Base-by-base conservation (phyloP, 75 land plant species). In the Cryptomeria japonica region DNA sequence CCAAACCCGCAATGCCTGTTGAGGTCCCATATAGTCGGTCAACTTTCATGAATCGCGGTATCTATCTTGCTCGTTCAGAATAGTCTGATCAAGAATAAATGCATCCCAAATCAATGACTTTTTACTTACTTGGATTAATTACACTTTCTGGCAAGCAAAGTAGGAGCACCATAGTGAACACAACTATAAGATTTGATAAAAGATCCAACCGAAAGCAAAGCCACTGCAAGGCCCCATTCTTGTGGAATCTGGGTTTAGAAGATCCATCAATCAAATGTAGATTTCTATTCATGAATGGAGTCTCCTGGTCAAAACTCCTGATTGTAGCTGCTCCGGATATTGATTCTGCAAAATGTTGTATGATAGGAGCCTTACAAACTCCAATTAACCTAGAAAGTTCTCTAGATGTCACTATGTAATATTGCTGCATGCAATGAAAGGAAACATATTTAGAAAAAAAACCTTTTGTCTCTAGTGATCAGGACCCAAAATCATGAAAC, bases 151-250 rank as follows among this genome's bases (percentile, higher is more conserved):
- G 99, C 37, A 97, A 28, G 72, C 91, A 89, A n/a, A 95, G 77
- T 39, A 97, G 84, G 80, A 97, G 87, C 15, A 93, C 49, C 90
- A 97, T 91, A 53, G 95, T 92, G 51, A 92, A 91, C 8, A 95
- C 91, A 89, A 97, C 96, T 9, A 92, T 88, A 22, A 95, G 56
- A 37, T 92, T 92, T 46, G 95, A 88, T 38, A 97, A 86, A 78
- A 94, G 80, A 84, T 96, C 93, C 93, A 96, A 87, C 39, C 99
- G 93, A 19, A 97, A 91, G 83, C 93, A 93, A 4, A 97, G 89
- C 99, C 99, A 97, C 80, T 94, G 95, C 91, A 92, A 96, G 47
- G 99, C 96, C 31, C 88, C 94, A 72, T 92, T 91, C 84, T 14
- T 91, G 87, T 96, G 92, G 87, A 96, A 96, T 38, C 85, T 87